Evolutionary conservation across 164 flowering plant species (phyloP).

Genomic region (Tetracentron sinense): DNA sequence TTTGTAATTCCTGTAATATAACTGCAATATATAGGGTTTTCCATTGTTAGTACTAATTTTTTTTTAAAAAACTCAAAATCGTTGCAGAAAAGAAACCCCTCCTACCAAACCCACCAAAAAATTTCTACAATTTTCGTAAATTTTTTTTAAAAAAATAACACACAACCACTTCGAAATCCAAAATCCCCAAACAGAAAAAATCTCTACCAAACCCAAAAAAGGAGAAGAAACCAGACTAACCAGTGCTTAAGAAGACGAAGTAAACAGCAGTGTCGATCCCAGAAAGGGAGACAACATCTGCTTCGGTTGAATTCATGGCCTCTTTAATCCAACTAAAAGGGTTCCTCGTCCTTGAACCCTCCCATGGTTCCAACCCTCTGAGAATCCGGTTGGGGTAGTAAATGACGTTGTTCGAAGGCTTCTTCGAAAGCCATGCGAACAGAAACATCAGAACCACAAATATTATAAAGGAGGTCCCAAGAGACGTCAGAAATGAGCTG

Average conservation of each 20-base stretch:
- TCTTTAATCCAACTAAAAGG: constrained; percentile 84
- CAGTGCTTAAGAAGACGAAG: constrained; percentile 77
- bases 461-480: constrained; percentile 75
- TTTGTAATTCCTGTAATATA: too few relatives aligned
- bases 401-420: constrained; percentile 56
- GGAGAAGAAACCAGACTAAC: constrained; percentile 25
- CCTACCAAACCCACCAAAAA: too few relatives aligned
- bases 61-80: too few relatives aligned
- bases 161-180: too few relatives aligned
- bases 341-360: constrained; percentile 43
- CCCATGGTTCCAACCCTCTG: constrained; percentile 67
- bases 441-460: constrained; percentile 68
- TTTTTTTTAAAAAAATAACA: too few relatives aligned
- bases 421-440: constrained; percentile 67
- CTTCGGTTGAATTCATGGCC: constrained; percentile 53
- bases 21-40: too few relatives aligned
- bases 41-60: too few relatives aligned
- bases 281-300: constrained; percentile 58
- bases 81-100: too few relatives aligned
- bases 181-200: too few relatives aligned
- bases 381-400: constrained; percentile 89
- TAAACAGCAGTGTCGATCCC: constrained; percentile 97
- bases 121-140: too few relatives aligned
- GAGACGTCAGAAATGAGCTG: constrained; percentile 77
- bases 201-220: too few relatives aligned